These are phyloP conservation scores for Dendrocalamus sinicus DNA, from an alignment of 176 grass and related monocot genomes.

Conservation along the genomic window DNA sequence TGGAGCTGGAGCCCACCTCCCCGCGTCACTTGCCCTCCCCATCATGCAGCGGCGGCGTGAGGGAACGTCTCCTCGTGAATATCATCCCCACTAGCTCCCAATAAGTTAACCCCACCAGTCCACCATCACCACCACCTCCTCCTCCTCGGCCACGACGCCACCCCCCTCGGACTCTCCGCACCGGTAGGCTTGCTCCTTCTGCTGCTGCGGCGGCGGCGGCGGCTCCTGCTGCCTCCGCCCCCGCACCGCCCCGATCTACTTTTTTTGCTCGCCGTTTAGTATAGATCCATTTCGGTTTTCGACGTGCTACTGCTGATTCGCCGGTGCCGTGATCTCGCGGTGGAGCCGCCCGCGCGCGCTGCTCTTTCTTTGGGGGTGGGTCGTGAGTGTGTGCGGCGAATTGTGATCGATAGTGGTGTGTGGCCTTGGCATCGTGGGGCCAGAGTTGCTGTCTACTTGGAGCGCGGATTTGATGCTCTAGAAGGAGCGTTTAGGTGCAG, in stretches of 20 bases:
- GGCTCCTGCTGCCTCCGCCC: not conserved
- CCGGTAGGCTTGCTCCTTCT: slow-evolving; percentile 20
- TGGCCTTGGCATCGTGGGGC: not conserved
- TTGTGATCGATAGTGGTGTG: not conserved
- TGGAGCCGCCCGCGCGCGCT: not conserved
- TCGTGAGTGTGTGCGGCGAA: not conserved
- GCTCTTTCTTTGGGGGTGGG: not conserved
- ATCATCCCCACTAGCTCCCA: not conserved
- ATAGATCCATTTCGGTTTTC: slow-evolving; percentile 28
- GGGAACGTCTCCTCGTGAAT: no score
- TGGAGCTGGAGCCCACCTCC: no score
- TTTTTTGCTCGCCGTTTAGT: not conserved
- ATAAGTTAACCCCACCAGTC: not conserved
- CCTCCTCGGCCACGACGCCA: not conserved
- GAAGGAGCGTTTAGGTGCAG: not conserved
- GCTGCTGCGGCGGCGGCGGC: not conserved
- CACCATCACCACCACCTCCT: not conserved
- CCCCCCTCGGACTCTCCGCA: not conserved
- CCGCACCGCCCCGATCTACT: not conserved
- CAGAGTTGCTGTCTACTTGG: not conserved
- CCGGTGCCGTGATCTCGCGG: not conserved
- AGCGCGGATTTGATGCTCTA: not conserved
- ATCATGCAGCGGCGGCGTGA: no score
- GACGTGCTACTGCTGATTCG: not conserved
- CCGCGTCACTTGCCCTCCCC: no score